Evolutionary conservation across 495 filamentous ascomycete species (phyloP).

Genomic region (Darksidea phi): DNA sequence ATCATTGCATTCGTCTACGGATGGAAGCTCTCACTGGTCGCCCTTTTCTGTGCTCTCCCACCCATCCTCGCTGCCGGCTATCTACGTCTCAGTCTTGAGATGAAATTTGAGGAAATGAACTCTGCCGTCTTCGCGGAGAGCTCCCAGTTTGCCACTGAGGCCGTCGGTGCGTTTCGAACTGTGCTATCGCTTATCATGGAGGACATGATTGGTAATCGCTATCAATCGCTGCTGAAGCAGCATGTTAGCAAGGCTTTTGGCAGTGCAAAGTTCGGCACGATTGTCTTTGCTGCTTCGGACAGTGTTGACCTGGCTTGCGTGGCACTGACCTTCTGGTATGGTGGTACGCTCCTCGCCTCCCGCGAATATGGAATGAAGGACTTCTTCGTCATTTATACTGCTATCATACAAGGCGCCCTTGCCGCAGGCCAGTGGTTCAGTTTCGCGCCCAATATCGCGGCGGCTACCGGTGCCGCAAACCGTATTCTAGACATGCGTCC

Average conservation of each 20-base stretch:
- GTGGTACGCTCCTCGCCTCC: constrained; percentile 36
- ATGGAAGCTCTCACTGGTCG: constrained; percentile 39
- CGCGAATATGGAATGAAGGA: constrained; percentile 30
- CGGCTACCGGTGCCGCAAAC: constrained; percentile 35
- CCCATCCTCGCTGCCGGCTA: constrained; percentile 37
- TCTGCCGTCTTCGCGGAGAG: constrained; percentile 37
- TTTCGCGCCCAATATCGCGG: constrained; percentile 35
- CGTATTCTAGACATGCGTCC: constrained; percentile 33
- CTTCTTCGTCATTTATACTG: constrained; percentile 40
- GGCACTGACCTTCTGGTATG: constrained; percentile 39
- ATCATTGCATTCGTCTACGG: constrained; percentile 37
- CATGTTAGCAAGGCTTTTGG: constrained; percentile 33
- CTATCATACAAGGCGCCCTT: constrained; percentile 35
- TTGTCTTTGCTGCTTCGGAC: constrained; percentile 36
- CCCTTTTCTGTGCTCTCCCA: constrained; percentile 31
- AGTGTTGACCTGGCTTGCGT: constrained; percentile 36
- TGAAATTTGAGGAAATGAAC: constrained; percentile 39
- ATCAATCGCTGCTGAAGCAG: constrained; percentile 23
- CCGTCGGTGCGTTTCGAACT: constrained; percentile 39
- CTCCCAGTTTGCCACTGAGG: constrained; percentile 38
- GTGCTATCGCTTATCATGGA: constrained; percentile 38
- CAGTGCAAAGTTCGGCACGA: constrained; percentile 30
- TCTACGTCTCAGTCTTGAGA: constrained; percentile 33
- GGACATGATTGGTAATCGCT: constrained; percentile 34
- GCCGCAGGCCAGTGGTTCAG: constrained; percentile 38